Evolutionary conservation across 75 land plant genomes (phyloP), one percentile per base, ranked within the genome.

Genomic region (Pinus tabuliformis): DNA sequence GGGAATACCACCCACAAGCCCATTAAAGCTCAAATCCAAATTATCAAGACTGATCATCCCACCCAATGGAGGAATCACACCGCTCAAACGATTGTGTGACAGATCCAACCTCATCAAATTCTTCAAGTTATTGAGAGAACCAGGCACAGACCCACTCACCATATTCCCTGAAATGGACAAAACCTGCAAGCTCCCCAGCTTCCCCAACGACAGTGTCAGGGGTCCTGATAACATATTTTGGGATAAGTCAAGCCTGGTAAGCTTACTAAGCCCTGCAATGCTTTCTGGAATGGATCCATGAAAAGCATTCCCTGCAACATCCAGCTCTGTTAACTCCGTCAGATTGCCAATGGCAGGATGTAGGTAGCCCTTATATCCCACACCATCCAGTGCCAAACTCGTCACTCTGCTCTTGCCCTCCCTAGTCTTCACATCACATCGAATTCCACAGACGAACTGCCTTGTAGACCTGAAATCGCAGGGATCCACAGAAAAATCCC

Each of bases 401-500:
- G 76, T 86, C 56, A 91, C 77, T 6, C 92, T 80, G 59, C 78
- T 54, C 11, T 79, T 22, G 22, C 62, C 62, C 42, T 76, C 56
- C 6, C 18, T 36, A 15, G 17, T 21, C 17, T 75, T 75, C 28
- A 54, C 74, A 77, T 76, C 74, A 76, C 80, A 78, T 22, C 79
- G 30, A 30, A 78, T 56, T 6, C 80, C 80, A 42, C 80, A 78
- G 12, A 78, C 80, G 56, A 78, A 78, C 39, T 78, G 58, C 16
- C 30, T 73, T 4, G 74, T 73, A 7, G 57, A 70, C 59, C 30
- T 74, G 76, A 82, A 74, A 66, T 70, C 39, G 73, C 90, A 89
- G 15, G 88, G 88, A 63, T 89, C 90, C 75, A 70, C 22, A 18
- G 79, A 52, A 85, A 89, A 89, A 73, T 89, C 61, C 90, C 90